These are phyloP conservation scores for Myriosclerotinia duriaeana DNA, from an alignment of 2,329 filamentous ascomycete genomes.

Conservation along the genomic window DNA sequence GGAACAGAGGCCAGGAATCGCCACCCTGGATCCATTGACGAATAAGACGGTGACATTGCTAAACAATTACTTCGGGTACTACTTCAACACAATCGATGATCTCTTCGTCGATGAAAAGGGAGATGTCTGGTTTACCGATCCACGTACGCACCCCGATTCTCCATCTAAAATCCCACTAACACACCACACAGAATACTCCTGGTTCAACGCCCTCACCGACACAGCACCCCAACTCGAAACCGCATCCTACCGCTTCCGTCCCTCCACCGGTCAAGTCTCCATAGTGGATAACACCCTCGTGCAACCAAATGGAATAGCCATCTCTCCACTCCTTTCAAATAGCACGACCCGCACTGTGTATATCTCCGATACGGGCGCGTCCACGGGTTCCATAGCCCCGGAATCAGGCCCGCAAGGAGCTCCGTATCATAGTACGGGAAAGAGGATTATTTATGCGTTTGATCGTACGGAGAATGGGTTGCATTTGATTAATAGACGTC, in stretches of 20 bases:
- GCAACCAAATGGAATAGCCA: background rate
- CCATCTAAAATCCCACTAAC: background rate
- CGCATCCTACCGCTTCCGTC: background rate
- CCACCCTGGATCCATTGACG: background rate
- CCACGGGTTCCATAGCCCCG: background rate
- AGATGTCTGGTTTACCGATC: background rate
- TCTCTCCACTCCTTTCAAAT: background rate
- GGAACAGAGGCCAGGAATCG: background rate
- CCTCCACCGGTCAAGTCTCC: background rate
- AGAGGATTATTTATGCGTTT: background rate
- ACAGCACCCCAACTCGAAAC: background rate
- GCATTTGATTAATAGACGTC: background rate
- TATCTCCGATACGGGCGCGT: background rate
- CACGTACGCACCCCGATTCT: background rate
- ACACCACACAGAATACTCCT: background rate
- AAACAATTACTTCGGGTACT: background rate
- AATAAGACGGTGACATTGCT: background rate
- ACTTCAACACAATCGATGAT: background rate
- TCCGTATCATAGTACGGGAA: background rate
- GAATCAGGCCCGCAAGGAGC: background rate
- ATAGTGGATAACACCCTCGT: background rate
- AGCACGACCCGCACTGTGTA: background rate
- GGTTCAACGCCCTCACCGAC: background rate
- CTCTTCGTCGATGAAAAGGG: conserved; percentile 2
- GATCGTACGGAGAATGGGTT: background rate